Evolutionary conservation across 192 early-diverging fungal genomes (phyloP).

Genomic region (Dissophora globulifera): DNA sequence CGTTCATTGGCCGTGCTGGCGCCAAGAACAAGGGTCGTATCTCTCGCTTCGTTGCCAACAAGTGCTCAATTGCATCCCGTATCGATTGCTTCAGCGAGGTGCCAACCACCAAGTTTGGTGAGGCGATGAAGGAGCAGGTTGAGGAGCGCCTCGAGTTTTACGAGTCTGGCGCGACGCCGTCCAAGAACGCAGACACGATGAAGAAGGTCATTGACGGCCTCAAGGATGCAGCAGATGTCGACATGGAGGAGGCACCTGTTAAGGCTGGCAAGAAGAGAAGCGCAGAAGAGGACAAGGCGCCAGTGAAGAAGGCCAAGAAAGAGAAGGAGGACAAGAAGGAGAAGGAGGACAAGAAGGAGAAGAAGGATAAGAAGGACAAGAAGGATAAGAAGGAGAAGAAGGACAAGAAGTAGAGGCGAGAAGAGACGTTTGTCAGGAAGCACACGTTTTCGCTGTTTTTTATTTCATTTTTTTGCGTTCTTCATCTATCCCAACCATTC

Average conservation of each 20-base stretch:
- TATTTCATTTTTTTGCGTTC: constrained; percentile 11
- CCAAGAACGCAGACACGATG: constrained; percentile 96
- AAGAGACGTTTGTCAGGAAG: constrained; percentile 11
- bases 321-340: constrained; percentile 70
- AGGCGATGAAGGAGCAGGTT: constrained; percentile 92
- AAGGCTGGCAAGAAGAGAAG: constrained; percentile 63
- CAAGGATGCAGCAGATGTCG: constrained; percentile 71
- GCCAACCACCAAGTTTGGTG: constrained; percentile 91
- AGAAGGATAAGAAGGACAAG: constrained; percentile 65
- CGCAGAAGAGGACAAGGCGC: constrained; percentile 61
- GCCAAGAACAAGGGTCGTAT: constrained; percentile 99
- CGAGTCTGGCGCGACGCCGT: constrained; percentile 86
- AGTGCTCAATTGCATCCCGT: constrained; percentile 95
- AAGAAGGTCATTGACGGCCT: constrained; percentile 78
- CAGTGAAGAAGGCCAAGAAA: constrained; percentile 63
- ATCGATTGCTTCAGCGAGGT: constrained; percentile 96
- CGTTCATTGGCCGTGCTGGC: constrained; percentile 94
- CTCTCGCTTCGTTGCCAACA: constrained; percentile 98
- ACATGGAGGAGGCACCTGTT: constrained; percentile 49
- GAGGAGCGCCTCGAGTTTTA: constrained; percentile 97
- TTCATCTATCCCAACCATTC: neutral
- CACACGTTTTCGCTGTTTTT: neutral
- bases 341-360: constrained; percentile 66
- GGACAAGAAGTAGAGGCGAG: constrained; percentile 38
- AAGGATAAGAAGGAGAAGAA: constrained; percentile 63